Evolutionary conservation across 495 filamentous ascomycete species (phyloP).

Genomic region (Entonaema liquescens): DNA sequence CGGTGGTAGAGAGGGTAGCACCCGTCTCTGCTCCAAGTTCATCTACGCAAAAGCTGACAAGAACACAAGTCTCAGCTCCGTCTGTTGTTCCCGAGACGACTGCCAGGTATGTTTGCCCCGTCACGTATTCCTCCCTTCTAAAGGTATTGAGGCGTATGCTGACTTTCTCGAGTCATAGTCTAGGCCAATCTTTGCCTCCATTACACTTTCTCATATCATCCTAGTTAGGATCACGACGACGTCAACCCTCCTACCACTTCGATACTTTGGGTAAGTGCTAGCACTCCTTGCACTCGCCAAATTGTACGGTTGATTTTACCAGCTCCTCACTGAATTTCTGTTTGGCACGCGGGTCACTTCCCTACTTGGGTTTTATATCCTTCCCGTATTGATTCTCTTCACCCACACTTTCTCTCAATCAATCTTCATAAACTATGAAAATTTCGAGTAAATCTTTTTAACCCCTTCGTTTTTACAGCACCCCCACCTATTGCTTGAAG

Average conservation of each 20-base stretch:
- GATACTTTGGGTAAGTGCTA: conserved; percentile 7
- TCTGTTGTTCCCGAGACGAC: background rate
- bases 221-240: background rate
- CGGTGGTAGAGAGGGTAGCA: background rate
- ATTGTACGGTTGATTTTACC: background rate
- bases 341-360: background rate
- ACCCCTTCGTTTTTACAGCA: background rate
- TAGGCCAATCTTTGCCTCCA: background rate
- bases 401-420: background rate
- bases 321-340: background rate
- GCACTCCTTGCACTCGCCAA: background rate
- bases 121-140: background rate
- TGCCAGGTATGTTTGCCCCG: conserved; percentile 3
- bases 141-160: background rate
- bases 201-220: background rate
- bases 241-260: background rate
- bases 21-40: background rate
- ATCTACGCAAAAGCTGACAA: conserved; percentile 4
- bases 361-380: background rate
- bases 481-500: background rate
- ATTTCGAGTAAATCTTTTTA: background rate
- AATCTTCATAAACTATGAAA: background rate
- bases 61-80: background rate
- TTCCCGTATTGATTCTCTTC: background rate
- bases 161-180: background rate